Conservation (phyloP, 768 basidiomycete genomes). For the Tephrocybe sp. region DNA sequence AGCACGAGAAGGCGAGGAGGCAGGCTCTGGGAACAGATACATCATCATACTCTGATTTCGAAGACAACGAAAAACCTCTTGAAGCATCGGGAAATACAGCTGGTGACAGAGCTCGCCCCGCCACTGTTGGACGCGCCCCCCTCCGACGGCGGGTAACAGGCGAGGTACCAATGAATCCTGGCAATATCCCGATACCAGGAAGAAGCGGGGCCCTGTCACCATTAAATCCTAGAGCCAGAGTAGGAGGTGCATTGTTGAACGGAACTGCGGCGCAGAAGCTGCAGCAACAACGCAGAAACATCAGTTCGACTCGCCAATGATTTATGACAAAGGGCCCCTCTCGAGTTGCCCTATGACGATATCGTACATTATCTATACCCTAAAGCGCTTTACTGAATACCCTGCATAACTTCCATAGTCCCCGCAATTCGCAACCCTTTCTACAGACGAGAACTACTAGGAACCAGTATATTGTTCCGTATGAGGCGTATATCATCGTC, state of each 20-base stretch:
- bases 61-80: conserved; percentile 40
- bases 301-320: conserved; percentile 35
- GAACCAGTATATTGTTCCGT: conserved; percentile 51
- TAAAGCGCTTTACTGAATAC: conserved; percentile 5
- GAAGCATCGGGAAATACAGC: conserved; percentile 24
- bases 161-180: conserved; percentile 32
- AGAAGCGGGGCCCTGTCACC: conserved; percentile 59
- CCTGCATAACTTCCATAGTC: neutral
- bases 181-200: conserved; percentile 25
- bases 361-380: conserved; percentile 13
- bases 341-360: neutral
- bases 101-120: conserved; percentile 22
- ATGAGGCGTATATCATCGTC: conserved; percentile 63
- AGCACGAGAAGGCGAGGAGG: conserved; percentile 89
- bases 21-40: conserved; percentile 68
- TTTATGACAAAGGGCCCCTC: neutral
- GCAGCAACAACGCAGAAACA: conserved; percentile 35
- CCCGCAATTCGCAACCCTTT: neutral
- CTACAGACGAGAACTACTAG: conserved; percentile 19
- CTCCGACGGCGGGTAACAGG: conserved; percentile 66
- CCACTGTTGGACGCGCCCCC: conserved; percentile 36
- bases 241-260: conserved; percentile 39
- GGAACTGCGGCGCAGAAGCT: conserved; percentile 16
- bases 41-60: conserved; percentile 45
- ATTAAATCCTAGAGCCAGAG: conserved; percentile 67